Conservation (phyloP, 371 early-diverging fungal genomes). For the Sanchytrium tribonematis region DNA sequence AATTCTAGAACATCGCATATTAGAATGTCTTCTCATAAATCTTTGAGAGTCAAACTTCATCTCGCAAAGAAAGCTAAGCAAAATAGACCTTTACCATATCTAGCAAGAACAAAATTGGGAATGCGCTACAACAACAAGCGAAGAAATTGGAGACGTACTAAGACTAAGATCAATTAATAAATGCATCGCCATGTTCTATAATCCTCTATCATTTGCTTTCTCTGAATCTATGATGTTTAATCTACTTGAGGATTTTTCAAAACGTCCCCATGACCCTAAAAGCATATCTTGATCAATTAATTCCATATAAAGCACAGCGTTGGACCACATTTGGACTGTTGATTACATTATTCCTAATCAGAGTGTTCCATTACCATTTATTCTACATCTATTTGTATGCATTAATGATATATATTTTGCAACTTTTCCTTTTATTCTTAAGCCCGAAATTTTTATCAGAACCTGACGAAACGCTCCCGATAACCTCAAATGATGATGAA, state of each 20-base stretch:
- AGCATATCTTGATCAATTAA: not conserved
- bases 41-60: slow-evolving; percentile 80
- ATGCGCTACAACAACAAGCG: slow-evolving; percentile 88
- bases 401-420: slow-evolving; percentile 74
- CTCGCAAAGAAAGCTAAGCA: slow-evolving; percentile 93
- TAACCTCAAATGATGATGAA: slow-evolving; percentile 58
- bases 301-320: not conserved
- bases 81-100: slow-evolving; percentile 89
- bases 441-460: slow-evolving; percentile 58
- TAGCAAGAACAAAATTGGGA: slow-evolving; percentile 74
- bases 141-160: slow-evolving; percentile 94
- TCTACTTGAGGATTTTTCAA: no score
- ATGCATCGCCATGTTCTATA: no score
- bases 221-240: no score
- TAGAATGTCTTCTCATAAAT: slow-evolving; percentile 25
- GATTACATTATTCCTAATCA: not conserved
- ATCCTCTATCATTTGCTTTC: no score
- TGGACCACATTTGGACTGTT: not conserved
- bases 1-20: no score
- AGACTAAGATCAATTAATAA: slow-evolving; percentile 15
- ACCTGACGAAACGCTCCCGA: slow-evolving; percentile 41
- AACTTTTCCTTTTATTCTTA: slow-evolving; percentile 71
- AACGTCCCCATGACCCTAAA: not conserved
- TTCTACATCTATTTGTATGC: slow-evolving; percentile 14
- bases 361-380: not conserved